phyloP scores from a whole-genome alignment of 169 alveolate genomes.

The Fabrea salina region DNA sequence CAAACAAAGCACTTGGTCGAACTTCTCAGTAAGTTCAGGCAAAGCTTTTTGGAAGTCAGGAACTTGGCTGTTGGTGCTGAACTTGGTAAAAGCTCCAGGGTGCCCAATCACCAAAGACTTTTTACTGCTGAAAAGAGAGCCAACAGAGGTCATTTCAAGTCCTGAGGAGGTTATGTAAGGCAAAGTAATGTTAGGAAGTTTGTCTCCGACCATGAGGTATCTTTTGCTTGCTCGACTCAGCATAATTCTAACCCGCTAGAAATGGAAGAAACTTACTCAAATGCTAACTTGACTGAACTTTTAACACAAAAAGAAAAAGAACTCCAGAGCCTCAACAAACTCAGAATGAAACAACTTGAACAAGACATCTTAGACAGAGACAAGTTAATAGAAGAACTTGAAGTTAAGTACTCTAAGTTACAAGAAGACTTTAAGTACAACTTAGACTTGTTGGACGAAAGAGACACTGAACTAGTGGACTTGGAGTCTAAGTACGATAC shows the following conservation, averaged over 20 bases:
- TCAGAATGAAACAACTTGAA: not conserved
- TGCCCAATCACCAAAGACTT: not conserved
- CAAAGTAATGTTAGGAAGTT: not conserved
- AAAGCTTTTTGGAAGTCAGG: not conserved
- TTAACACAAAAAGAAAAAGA: slow-evolving; percentile 23
- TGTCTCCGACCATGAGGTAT: slow-evolving; percentile 14
- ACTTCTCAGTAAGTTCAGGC: not conserved
- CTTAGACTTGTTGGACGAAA: not conserved
- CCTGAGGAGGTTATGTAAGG: not conserved
- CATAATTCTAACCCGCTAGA: not conserved
- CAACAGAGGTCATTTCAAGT: not conserved
- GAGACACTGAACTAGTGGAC: slow-evolving; percentile 10
- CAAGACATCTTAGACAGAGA: not conserved
- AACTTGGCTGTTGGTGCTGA: slow-evolving; percentile 2
- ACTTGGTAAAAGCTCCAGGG: slow-evolving; percentile 23
- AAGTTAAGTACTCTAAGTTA: not conserved
- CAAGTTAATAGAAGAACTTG: not conserved
- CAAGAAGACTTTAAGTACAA: slow-evolving; percentile 26
- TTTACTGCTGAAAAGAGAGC: not conserved
- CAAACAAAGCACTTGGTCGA: not conserved
- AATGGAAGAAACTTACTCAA: too few species aligned
- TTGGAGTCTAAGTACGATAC: not conserved
- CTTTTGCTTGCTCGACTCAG: not conserved
- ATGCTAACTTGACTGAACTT: too few species aligned
- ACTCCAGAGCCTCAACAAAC: not conserved